A percentile compares a stretch with the other conserved stretches of the same genome.
phyloP scores from a whole-genome alignment of 2,329 filamentous ascomycete species.

The Chrysoporthe deuterocubensis region DNA sequence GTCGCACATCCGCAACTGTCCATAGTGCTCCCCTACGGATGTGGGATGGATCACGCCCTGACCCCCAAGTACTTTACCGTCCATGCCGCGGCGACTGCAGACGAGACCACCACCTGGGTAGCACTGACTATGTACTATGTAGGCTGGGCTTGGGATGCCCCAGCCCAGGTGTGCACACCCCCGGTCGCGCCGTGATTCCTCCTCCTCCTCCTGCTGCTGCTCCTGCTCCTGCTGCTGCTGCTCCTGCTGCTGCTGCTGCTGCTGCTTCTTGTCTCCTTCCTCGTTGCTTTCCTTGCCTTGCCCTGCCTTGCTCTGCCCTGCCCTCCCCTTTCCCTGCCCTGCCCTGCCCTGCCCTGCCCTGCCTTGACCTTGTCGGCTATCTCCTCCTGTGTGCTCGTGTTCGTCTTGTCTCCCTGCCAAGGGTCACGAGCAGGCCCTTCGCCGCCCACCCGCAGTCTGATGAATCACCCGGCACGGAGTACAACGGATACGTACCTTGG shows the following conservation, averaged over 20 bases:
- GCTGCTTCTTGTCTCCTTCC: neutral
- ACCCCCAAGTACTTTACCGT: neutral
- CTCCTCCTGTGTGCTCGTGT: neutral
- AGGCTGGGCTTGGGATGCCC: no score
- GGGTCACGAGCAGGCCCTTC: neutral
- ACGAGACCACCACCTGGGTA: no score
- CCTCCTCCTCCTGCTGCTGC: no score
- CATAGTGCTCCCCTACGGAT: neutral
- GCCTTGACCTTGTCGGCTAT: neutral
- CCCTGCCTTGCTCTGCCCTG: neutral
- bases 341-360: neutral
- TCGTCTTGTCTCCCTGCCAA: neutral
- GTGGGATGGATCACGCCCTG: neutral
- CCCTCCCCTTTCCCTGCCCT: neutral
- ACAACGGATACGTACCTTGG: neutral
- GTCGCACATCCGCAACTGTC: neutral
- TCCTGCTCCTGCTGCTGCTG: no score
- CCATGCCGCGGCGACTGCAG: neutral
- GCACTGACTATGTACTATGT: no score
- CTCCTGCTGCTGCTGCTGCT: no score
- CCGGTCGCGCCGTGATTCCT: no score
- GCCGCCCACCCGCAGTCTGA: neutral
- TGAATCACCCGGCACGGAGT: neutral
- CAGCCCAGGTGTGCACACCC: no score
- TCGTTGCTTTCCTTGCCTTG: neutral